Conservation (phyloP, 2,329 filamentous ascomycete genomes). For the Achaetomium macrosporum region DNA sequence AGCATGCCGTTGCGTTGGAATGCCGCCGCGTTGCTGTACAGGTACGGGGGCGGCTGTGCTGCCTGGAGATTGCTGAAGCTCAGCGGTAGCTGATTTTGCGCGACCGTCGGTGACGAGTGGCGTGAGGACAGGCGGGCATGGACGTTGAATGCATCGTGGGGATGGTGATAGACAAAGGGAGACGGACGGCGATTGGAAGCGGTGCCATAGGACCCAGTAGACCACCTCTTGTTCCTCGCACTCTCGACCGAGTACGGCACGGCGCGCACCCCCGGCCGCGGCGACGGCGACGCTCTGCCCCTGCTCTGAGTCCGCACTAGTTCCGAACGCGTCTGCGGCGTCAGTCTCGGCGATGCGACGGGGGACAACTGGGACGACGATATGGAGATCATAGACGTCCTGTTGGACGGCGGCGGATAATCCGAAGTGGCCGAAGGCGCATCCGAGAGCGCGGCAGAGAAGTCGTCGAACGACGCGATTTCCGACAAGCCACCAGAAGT, state of each 20-base stretch:
- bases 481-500: conserved; percentile 60
- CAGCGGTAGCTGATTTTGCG: conserved; percentile 44
- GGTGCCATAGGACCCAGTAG: conserved; percentile 65
- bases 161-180: conserved; percentile 57
- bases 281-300: conserved; percentile 65
- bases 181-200: conserved; percentile 49
- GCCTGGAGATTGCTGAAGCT: conserved; percentile 51
- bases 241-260: conserved; percentile 66
- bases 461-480: conserved; percentile 65
- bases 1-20: conserved; percentile 55
- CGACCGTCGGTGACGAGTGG: conserved; percentile 46
- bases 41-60: conserved; percentile 49
- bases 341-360: conserved; percentile 63
- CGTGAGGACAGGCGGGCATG: conserved; percentile 51
- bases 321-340: conserved; percentile 54
- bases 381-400: conserved; percentile 66
- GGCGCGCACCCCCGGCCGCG: conserved; percentile 60
- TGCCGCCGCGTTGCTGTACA: conserved; percentile 46
- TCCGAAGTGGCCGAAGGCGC: conserved; percentile 61
- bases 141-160: conserved; percentile 52
- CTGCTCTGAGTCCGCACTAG: conserved; percentile 60
- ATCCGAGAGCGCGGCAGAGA: conserved; percentile 60
- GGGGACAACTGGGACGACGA: conserved; percentile 67
- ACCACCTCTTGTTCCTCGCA: conserved; percentile 67
- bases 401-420: conserved; percentile 60